Conservation (phyloP, 2,329 filamentous ascomycete genomes). For the Nannizzia gypsea region DNA sequence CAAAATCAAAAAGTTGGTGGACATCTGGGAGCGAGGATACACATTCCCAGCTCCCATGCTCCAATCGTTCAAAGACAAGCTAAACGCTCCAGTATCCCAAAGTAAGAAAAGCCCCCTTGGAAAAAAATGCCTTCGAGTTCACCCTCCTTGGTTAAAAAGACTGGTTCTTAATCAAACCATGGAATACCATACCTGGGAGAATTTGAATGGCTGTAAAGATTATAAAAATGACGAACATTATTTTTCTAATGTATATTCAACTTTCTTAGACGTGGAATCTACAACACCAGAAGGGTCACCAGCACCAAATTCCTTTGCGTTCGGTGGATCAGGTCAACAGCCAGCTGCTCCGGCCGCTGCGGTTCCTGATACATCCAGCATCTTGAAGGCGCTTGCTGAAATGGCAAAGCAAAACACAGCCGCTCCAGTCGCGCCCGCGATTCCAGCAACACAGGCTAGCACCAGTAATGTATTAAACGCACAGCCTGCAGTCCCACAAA, state of each 20-base stretch:
- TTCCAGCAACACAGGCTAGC: conserved; percentile 30
- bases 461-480: conserved; percentile 40
- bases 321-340: conserved; percentile 24
- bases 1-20: conserved; percentile 88
- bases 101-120: conserved; percentile 46
- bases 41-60: conserved; percentile 79
- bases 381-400: conserved; percentile 67
- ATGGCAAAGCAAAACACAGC: conserved; percentile 64
- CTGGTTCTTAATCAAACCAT: not conserved
- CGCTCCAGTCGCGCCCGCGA: conserved; percentile 30
- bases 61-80: conserved; percentile 67
- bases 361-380: conserved; percentile 49
- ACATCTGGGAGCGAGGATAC: conserved; percentile 94
- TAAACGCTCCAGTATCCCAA: conserved; percentile 49
- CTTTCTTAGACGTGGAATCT: conserved; percentile 45
- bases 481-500: conserved; percentile 32
- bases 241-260: conserved; percentile 20
- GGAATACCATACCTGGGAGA: not conserved
- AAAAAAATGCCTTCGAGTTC: not conserved
- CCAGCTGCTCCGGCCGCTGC: conserved; percentile 20
- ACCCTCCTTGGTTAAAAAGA: not conserved
- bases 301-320: conserved; percentile 32
- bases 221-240: conserved; percentile 7
- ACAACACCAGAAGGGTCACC: conserved; percentile 55
- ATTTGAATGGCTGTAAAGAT: conserved; percentile 9